Base-by-base conservation (phyloP, 306 rosid species). In the Rosa chinensis region DNA sequence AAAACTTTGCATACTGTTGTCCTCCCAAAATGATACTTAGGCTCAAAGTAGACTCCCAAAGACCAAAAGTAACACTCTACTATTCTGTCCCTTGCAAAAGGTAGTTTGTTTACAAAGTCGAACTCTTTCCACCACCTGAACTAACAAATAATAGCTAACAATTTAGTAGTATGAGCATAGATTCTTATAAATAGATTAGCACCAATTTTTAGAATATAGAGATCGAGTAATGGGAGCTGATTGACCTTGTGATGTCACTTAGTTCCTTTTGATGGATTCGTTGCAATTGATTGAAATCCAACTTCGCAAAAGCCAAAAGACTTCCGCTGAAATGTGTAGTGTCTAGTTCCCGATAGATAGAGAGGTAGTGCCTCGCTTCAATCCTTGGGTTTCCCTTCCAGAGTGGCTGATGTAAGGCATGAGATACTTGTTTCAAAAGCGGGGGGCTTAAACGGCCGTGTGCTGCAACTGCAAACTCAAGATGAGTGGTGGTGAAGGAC, bases 41-140 rank as follows among this genome's bases (percentile, higher is more conserved):
- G 61, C 8, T 55, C 61, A 55, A 17, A 55, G 23, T 17, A 17
- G 8, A 5, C 61, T 17, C 23, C 61, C 61, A 55, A 18, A 20
- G 25, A 9, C 61, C 61, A 55, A 20, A 20, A 17, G 61, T 55
- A 55, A 55, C 6, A 0, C 61, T 55, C 61, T 17, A 20, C 10
- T 2, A 55, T 4, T 18, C 94, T 85, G 56, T 88, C 85, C 47
- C 89, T 79, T 2, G 73, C 67, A 81, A 79, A 88, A 0, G 90
- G 64, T 9, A 80, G 76, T 14, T 73, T 77, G 3, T 2, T 77
- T 39, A 49, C 3, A 49, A 69, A 21, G 21, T 84, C 78, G n/a
- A 88, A 76, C 35, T 77, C 82, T 12, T 82, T 84, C 91, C 93
- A 88, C 92, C 92, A 87, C 74, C 90, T 55, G 23, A 55, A 50